Base-by-base conservation (phyloP, 331 rosid genomes). In the Acacia pycnantha region DNA sequence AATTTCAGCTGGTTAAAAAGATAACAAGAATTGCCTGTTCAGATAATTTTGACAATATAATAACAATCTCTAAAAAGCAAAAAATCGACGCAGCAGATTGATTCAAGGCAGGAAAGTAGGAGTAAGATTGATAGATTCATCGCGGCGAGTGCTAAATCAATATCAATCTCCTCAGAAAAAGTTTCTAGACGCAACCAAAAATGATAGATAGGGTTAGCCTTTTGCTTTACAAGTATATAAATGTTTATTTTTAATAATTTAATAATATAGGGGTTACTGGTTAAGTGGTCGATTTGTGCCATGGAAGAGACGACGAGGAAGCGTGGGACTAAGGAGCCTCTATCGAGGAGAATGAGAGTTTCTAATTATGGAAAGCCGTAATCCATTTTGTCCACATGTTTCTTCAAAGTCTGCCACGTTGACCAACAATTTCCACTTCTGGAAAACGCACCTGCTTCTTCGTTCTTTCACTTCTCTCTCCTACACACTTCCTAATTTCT, bases 311-410 rank as follows among this genome's bases (percentile, higher is more conserved):
- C 31, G 77, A 31, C 2, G 77, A 40, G 33, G 80, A 83, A 58
- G 29, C 65, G 13, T n/a, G 29, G 31, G 29, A 10, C 31, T 58
- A 22, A 53, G 35, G 35, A 24, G 7, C 35, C 18, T 5, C 40
- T 66, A 16, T 48, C 29, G 76, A 53, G 47, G 41, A 73, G 71
- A 82, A 77, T 29, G 78, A 22, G 66, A 80, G 58, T 74, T 59
- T 77, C 83, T 66, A 85, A 46, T 69, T 83, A 73, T 77, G 77
- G 90, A 26, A 87, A 76, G 72, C 33, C 31, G 67, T 24, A 79
- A 59, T 15, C 13, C 78, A 70, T 78, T 77, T 72, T 78, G 18
- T 83, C 70, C 71, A 77, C 86, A 72, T 51, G 81, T 77, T 84
- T 62, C 75, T 51, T 85, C 48, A 66, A 81, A 51, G 31, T 22